These are phyloP conservation scores for Cyclostephanos tholiformis DNA, from an alignment of 108 stramenopile species.

Conservation along the genomic window DNA sequence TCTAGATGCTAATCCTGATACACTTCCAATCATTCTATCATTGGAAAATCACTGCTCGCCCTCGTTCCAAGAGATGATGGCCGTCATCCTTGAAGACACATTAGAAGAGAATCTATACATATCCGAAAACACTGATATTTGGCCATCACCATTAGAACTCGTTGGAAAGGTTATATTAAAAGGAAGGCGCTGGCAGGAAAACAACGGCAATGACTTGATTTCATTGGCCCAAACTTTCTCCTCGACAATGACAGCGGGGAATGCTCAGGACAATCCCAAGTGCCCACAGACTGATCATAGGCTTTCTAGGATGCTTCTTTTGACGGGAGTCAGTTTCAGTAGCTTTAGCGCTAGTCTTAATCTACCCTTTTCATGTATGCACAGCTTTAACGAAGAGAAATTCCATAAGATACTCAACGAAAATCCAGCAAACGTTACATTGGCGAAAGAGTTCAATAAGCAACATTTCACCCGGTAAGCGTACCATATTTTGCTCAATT, in stretches of 20 bases:
- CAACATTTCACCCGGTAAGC: conserved; percentile 3
- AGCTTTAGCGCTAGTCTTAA: conserved; percentile 50
- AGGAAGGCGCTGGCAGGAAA: conserved; percentile 72
- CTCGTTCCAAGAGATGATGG: conserved; percentile 85
- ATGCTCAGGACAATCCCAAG: conserved; percentile 3
- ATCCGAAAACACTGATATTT: conserved; percentile 53
- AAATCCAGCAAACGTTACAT: conserved; percentile 32
- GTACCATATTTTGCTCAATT: conserved; percentile 21
- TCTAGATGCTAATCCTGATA: conserved; percentile 50
- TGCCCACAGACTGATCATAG: conserved; percentile 47
- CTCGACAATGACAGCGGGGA: conserved; percentile 3
- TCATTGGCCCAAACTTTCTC: conserved; percentile 11
- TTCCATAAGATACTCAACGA: conserved; percentile 60
- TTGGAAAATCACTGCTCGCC: conserved; percentile 96
- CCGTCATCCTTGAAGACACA: conserved; percentile 54
- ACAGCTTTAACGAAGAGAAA: conserved; percentile 74
- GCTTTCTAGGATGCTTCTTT: conserved; percentile 61
- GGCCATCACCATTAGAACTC: conserved; percentile 78
- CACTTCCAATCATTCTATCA: conserved; percentile 92
- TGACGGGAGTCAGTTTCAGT: conserved; percentile 69
- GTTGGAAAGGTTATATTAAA: conserved; percentile 86
- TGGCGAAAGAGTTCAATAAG: conserved; percentile 39
- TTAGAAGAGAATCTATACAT: conserved; percentile 74
- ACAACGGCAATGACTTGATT: conserved; percentile 50
- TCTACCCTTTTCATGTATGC: conserved; percentile 63